phyloP scores from a whole-genome alignment of 2,329 filamentous ascomycete genomes.

The Epicoccum sorghinum region DNA sequence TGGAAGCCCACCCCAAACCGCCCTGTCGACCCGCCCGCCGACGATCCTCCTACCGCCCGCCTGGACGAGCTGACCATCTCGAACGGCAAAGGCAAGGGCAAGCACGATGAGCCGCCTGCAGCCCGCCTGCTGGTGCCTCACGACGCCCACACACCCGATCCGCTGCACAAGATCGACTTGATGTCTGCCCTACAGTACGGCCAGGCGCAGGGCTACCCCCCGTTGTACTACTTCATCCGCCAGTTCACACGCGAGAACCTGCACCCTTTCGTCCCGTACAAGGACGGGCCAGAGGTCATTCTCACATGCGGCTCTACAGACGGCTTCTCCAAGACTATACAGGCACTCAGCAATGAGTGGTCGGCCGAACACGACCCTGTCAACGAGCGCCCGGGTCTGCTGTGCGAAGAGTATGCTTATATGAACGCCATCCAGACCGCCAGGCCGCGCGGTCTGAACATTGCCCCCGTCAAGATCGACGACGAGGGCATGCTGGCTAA shows the following conservation, averaged over 20 bases:
- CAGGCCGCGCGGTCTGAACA: constrained; percentile 71
- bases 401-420: constrained; percentile 83
- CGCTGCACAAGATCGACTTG: constrained; percentile 76
- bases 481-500: constrained; percentile 76
- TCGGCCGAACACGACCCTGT: constrained; percentile 69
- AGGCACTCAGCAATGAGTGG: constrained; percentile 80
- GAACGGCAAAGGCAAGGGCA: neutral
- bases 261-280: constrained; percentile 82
- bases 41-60: constrained; percentile 32
- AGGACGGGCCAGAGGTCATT: constrained; percentile 75
- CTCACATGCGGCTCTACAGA: constrained; percentile 85
- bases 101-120: constrained; percentile 31
- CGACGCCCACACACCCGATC: constrained; percentile 62
- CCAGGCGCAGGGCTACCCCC: constrained; percentile 78
- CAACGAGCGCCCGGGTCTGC: constrained; percentile 72
- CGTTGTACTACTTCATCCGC: constrained; percentile 77
- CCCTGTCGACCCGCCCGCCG: constrained; percentile 54
- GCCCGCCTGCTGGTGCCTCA: constrained; percentile 75
- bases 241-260: constrained; percentile 78
- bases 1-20: constrained; percentile 74
- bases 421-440: constrained; percentile 74
- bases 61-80: constrained; percentile 36
- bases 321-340: constrained; percentile 78
- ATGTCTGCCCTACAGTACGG: constrained; percentile 87
- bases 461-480: constrained; percentile 77